Evolutionary conservation across 2,329 filamentous ascomycete genomes (phyloP).

Genomic region (Fusarium albidum): DNA sequence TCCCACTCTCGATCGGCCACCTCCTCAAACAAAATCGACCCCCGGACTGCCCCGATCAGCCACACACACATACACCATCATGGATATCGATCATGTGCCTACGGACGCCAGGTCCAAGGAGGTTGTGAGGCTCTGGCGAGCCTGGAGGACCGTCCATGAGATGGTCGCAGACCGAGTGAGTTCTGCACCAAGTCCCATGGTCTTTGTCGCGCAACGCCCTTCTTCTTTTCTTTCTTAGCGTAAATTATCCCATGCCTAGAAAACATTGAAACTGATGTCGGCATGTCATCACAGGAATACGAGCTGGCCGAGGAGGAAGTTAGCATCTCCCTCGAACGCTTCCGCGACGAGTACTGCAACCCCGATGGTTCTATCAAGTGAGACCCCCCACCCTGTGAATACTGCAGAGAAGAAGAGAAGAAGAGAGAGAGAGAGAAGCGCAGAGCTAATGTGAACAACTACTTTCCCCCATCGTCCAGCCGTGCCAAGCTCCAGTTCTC

Average conservation of each 20-base stretch:
- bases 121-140: slow-evolving; percentile 83
- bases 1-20: slow-evolving; percentile 8
- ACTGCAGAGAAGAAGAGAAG: not conserved
- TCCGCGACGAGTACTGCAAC: slow-evolving; percentile 75
- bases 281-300: slow-evolving; percentile 74
- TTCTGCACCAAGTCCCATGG: no score
- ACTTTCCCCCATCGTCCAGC: slow-evolving; percentile 61
- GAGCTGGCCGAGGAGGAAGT: slow-evolving; percentile 90
- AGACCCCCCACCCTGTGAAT: slow-evolving; percentile 40
- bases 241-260: not conserved
- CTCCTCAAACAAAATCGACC: slow-evolving; percentile 8
- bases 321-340: slow-evolving; percentile 84
- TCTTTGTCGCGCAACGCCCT: slow-evolving; percentile 8
- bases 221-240: no score
- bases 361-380: slow-evolving; percentile 80
- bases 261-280: slow-evolving; percentile 20
- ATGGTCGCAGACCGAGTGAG: slow-evolving; percentile 89
- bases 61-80: slow-evolving; percentile 33
- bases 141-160: slow-evolving; percentile 92
- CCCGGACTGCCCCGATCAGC: slow-evolving; percentile 2
- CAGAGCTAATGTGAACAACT: slow-evolving; percentile 5
- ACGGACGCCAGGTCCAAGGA: slow-evolving; percentile 61
- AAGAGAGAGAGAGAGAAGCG: not conserved
- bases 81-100: slow-evolving; percentile 53
- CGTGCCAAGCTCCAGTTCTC: slow-evolving; percentile 88